phyloP scores from a whole-genome alignment of 2,329 filamentous ascomycete species.

The Botrytis pseudocinerea region DNA sequence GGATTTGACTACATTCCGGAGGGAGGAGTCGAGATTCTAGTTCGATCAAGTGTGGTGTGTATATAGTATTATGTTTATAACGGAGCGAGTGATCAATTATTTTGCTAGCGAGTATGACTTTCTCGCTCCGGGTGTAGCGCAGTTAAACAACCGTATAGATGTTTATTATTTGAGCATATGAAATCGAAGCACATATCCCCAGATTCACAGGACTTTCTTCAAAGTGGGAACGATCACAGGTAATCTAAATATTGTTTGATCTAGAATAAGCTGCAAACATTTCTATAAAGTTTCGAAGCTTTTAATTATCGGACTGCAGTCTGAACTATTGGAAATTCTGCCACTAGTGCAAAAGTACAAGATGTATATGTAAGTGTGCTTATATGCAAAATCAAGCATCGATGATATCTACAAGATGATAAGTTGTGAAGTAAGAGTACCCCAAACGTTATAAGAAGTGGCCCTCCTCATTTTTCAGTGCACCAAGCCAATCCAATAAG shows the following conservation, averaged over 20 bases:
- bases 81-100: background rate
- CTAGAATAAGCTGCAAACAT: background rate
- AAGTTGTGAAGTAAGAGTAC: background rate
- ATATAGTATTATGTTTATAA: background rate
- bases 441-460: background rate
- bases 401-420: background rate
- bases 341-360: background rate
- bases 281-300: background rate
- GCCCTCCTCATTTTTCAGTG: background rate
- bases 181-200: background rate
- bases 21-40: too few species aligned
- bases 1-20: too few species aligned
- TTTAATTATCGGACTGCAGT: background rate
- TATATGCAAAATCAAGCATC: conserved; percentile 1
- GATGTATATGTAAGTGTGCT: background rate
- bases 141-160: background rate
- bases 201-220: background rate
- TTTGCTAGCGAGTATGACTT: background rate
- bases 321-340: background rate
- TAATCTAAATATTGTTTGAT: too few species aligned
- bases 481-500: background rate
- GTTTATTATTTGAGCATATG: background rate
- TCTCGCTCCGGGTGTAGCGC: background rate
- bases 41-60: background rate
- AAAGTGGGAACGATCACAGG: too few species aligned